A percentile compares a stretch with the other conserved stretches of the same genome.
phyloP scores from a whole-genome alignment of 2,329 filamentous ascomycete species.

The Acarospora socialis region DNA sequence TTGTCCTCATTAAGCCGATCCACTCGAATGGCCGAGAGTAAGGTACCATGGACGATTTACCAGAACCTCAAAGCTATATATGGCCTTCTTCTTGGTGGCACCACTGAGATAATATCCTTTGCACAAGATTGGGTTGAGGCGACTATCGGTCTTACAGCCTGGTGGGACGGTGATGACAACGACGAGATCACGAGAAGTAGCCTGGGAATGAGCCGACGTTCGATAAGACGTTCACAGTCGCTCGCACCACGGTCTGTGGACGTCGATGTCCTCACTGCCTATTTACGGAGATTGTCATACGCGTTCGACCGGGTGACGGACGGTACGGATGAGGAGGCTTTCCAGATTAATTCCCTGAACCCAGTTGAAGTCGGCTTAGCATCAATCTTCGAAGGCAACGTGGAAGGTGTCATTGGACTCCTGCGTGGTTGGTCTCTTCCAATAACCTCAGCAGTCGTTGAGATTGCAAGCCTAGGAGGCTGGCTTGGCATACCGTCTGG shows the following conservation, averaged over 20 bases:
- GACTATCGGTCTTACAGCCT: constrained; percentile 65
- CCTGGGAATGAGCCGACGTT: constrained; percentile 31
- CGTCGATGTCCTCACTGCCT: constrained; percentile 47
- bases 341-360: constrained; percentile 62
- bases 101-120: constrained; percentile 58
- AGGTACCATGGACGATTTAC: constrained; percentile 81
- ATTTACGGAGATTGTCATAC: constrained; percentile 57
- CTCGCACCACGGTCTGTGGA: constrained; percentile 30
- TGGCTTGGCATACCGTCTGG: constrained; percentile 57
- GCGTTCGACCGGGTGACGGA: constrained; percentile 53
- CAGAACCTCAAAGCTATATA: constrained; percentile 72
- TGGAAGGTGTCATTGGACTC: constrained; percentile 60
- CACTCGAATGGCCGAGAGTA: constrained; percentile 63
- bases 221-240: constrained; percentile 26
- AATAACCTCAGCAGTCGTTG: constrained; percentile 61
- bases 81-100: constrained; percentile 62
- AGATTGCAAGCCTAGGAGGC: constrained; percentile 67
- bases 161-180: constrained; percentile 78
- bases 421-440: constrained; percentile 69
- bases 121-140: constrained; percentile 90
- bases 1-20: constrained; percentile 51
- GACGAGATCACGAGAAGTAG: constrained; percentile 29
- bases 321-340: constrained; percentile 47
- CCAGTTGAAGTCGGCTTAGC: constrained; percentile 69
- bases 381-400: constrained; percentile 68